phyloP scores from a whole-genome alignment of 2,329 filamentous ascomycete genomes.

The Ceratocystis destructans region DNA sequence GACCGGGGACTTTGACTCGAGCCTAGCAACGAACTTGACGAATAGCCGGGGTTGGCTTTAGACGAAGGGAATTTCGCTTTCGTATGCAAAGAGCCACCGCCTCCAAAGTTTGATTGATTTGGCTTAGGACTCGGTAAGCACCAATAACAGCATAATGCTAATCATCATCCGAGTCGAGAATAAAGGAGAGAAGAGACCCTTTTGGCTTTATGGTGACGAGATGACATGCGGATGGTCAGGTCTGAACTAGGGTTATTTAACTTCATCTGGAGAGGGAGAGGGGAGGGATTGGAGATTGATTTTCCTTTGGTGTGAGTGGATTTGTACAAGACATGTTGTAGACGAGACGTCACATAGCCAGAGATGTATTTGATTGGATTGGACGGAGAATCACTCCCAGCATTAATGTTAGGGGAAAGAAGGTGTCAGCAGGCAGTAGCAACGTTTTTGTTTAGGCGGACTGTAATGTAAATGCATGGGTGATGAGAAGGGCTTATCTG shows the following conservation, averaged over 20 bases:
- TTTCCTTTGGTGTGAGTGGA: neutral
- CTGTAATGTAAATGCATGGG: neutral
- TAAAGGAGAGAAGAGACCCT: neutral
- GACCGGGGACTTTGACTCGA: slow-evolving; percentile 2
- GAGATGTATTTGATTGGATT: neutral
- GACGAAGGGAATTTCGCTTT: slow-evolving; percentile 3
- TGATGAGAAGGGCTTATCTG: neutral
- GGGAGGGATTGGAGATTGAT: neutral
- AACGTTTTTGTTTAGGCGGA: neutral
- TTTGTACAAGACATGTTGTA: neutral
- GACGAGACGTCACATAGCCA: neutral
- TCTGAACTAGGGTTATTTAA: neutral
- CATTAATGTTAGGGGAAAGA: neutral
- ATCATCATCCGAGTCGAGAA: neutral
- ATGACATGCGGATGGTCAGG: neutral
- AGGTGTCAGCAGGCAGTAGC: neutral
- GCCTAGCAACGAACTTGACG: neutral
- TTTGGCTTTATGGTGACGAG: neutral
- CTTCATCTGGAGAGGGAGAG: neutral
- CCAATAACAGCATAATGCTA: neutral
- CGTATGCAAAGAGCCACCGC: slow-evolving; percentile 3
- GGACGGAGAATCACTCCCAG: neutral
- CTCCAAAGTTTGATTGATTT: slow-evolving; percentile 5
- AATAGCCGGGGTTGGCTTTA: slow-evolving; percentile 5
- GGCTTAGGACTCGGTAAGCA: neutral